Conservation (phyloP, 2,329 filamentous ascomycete genomes). For the Microsporum ferrugineum region DNA sequence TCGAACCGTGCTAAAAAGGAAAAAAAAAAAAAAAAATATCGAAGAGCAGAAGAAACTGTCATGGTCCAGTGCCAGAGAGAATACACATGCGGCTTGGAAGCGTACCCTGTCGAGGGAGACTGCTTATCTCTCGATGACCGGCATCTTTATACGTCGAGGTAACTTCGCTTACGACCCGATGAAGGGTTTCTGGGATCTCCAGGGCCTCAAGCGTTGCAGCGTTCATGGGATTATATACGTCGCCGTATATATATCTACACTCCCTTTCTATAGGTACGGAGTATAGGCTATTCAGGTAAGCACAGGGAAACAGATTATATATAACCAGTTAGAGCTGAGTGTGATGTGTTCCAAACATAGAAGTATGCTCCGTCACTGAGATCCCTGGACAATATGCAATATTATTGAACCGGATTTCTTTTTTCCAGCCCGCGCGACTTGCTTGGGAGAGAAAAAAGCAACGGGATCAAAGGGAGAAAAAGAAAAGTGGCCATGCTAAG, state of each 20-base stretch:
- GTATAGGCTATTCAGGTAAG: no score
- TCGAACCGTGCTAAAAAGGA: neutral
- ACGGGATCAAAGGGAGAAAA: neutral
- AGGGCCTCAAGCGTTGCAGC: neutral
- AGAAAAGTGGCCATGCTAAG: neutral
- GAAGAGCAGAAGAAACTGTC: neutral
- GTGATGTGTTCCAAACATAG: slow-evolving; percentile 3
- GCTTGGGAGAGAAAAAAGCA: neutral
- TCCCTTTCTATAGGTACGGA: neutral
- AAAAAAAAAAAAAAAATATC: neutral
- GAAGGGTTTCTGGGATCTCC: neutral
- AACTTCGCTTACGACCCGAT: slow-evolving; percentile 3
- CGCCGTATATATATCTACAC: neutral
- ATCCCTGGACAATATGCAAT: neutral
- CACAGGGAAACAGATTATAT: no score
- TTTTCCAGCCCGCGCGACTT: neutral
- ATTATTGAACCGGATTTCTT: neutral
- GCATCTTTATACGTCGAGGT: neutral
- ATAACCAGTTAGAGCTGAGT: neutral
- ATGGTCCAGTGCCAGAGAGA: neutral
- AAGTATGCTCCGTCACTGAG: neutral
- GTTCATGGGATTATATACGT: neutral
- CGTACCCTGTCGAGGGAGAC: neutral
- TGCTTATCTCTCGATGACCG: neutral
- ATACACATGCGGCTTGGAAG: neutral